A percentile compares a stretch with the other conserved stretches of the same genome.
phyloP scores from a whole-genome alignment of 345 rosid genomes.

The Geranium brycei region DNA sequence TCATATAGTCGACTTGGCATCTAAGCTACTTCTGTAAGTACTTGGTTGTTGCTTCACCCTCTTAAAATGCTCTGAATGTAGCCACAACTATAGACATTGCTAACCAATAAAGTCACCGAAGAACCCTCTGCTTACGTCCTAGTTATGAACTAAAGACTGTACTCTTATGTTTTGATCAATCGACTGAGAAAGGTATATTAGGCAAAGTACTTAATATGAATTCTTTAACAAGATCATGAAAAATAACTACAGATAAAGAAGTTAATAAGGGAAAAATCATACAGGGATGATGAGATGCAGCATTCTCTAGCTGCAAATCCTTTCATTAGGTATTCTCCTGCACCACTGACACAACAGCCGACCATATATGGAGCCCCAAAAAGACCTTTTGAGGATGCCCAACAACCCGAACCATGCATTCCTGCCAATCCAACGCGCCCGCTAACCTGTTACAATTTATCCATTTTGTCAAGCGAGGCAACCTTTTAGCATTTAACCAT shows the following conservation, averaged over 20 bases:
- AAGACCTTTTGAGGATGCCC: constrained; percentile 78
- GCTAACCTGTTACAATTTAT: constrained; percentile 33
- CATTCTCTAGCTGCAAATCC: constrained; percentile 89
- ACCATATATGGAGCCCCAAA: constrained; percentile 54
- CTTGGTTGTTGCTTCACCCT: too few relatives aligned
- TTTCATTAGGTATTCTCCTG: constrained; percentile 86
- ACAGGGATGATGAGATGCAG: constrained; percentile 64
- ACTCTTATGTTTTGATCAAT: too few relatives aligned
- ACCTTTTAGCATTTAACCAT: not conserved
- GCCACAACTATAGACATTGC: too few relatives aligned
- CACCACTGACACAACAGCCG: constrained; percentile 83
- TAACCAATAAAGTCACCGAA: too few relatives aligned
- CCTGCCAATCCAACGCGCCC: constrained; percentile 97
- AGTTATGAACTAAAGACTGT: too few relatives aligned
- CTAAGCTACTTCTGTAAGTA: too few relatives aligned
- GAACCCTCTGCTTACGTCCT: too few relatives aligned
- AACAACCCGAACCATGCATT: constrained; percentile 85
- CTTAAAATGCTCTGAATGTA: too few relatives aligned
- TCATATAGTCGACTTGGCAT: too few relatives aligned
- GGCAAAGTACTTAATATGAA: too few relatives aligned
- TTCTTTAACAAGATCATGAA: not conserved
- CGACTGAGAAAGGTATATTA: too few relatives aligned
- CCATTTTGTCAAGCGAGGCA: not conserved
- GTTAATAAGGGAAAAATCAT: constrained; percentile 11
- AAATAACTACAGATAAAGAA: not conserved